Percentiles rank a stretch among this genome's conserved stretches.
These are phyloP conservation scores for Pharnaceum exiguum DNA, from an alignment of 148 eudicot species.

Conservation along the genomic window DNA sequence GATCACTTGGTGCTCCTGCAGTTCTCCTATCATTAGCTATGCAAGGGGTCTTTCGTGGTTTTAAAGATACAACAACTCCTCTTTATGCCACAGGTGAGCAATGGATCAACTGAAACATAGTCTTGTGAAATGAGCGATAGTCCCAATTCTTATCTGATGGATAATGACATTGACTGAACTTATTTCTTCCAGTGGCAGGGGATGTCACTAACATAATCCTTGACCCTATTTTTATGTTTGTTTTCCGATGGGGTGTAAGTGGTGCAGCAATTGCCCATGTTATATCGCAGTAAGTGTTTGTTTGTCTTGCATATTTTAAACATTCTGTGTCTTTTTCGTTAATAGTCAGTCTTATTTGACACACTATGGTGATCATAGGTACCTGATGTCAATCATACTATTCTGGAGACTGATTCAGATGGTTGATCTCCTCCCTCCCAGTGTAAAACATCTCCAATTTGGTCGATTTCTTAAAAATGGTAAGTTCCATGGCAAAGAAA, in stretches of 20 bases:
- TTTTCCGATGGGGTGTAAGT: slow-evolving; percentile 49
- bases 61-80: slow-evolving; percentile 80
- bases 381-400: slow-evolving; percentile 58
- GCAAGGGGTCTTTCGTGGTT: slow-evolving; percentile 88
- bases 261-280: slow-evolving; percentile 89
- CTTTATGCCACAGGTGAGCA: slow-evolving; percentile 67
- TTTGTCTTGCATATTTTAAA: background rate
- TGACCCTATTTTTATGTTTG: slow-evolving; percentile 67
- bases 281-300: slow-evolving; percentile 64
- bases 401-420: slow-evolving; percentile 58
- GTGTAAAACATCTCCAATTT: slow-evolving; percentile 40
- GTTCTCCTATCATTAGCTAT: slow-evolving; percentile 83
- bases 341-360: background rate
- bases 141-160: background rate
- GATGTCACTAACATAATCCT: slow-evolving; percentile 59
- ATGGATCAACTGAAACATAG: background rate
- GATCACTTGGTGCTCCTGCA: slow-evolving; percentile 85
- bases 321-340: background rate
- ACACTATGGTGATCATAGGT: slow-evolving; percentile 34
- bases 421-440: slow-evolving; percentile 73
- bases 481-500: slow-evolving; percentile 5
- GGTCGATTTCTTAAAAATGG: slow-evolving; percentile 73
- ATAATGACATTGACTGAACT: background rate
- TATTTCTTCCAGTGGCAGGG: slow-evolving; percentile 49
- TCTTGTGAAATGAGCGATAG: background rate